Evolutionary conservation across 768 basidiomycete genomes (phyloP), one percentile per base, ranked within the genome.

Genomic region (Mrakia gelida): DNA sequence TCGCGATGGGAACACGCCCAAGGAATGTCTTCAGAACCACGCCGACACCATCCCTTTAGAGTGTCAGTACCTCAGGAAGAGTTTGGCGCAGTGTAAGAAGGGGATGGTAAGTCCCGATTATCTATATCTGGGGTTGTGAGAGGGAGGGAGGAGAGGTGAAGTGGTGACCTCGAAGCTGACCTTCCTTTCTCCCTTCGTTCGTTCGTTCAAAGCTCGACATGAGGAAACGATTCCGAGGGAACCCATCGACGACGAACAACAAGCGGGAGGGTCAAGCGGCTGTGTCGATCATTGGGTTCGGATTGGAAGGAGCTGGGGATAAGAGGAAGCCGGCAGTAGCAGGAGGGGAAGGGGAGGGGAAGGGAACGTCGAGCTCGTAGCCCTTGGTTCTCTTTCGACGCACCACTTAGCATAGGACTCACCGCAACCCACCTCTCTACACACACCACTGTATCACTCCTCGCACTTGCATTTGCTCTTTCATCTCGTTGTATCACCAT

Each of bases 31-130:
- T 70, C 89, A 88, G 81, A 82, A 92, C 38, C 92, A 95, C 84
- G 85, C 84, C 32, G 86, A 90, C 75, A 91, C 93, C 80, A 87
- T 96, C 34, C 93, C 94, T 2, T 90, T 92, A 81, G 88, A 91
- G 81, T 96, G 94, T 83, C 89, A 89, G 82, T 88, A 89, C 38
- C 85, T 96, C 75, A 88, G 94, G 73, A 90, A 89, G 84, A 92
- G 92, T 16, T 90, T 92, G 0, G 94, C 92, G 81, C 92, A 95
- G 80, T 96, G 94, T 86, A 96, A 96, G 84, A 88, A 93, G 78
- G 92, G 91, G 62, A 92, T 93, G 92, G 93, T 93, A 78, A 78
- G 89, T 86, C 32, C 26, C 3, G 26, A n/a, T 5, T 49, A 1
- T 34, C 11, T 16, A 9, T 30, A 2, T 32, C 3, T 0, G 30